Evolutionary conservation across 2,329 filamentous ascomycete genomes (phyloP).

Genomic region (Emmonsiellopsis sp.): DNA sequence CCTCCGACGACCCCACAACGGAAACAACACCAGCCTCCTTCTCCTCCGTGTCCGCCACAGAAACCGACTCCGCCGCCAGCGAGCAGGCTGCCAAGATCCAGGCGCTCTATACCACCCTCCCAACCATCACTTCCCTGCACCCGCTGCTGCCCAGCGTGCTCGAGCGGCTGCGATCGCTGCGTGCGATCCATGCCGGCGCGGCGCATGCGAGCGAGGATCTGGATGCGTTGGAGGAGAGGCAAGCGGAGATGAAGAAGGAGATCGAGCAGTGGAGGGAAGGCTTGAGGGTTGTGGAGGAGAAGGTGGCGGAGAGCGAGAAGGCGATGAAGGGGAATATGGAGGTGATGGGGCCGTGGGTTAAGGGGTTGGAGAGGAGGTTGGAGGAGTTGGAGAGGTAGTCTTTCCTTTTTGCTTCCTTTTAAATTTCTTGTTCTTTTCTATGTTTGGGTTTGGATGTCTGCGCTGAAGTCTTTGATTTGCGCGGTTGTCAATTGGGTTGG

Average conservation of each 20-base stretch:
- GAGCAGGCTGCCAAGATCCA: slow-evolving; percentile 84
- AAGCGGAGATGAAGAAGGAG: slow-evolving; percentile 73
- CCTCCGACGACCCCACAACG: slow-evolving; percentile 28
- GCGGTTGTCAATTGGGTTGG: too few species aligned
- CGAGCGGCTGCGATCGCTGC: slow-evolving; percentile 73
- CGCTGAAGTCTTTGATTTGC: too few species aligned
- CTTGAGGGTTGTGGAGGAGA: slow-evolving; percentile 66
- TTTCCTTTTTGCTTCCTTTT: neutral
- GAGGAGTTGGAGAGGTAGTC: slow-evolving; percentile 42
- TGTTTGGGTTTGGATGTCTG: neutral
- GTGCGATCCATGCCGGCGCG: slow-evolving; percentile 78
- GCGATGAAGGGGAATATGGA: slow-evolving; percentile 71
- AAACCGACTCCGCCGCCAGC: slow-evolving; percentile 38
- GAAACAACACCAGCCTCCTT: slow-evolving; percentile 20
- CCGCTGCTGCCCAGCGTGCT: slow-evolving; percentile 78
- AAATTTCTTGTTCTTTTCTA: neutral
- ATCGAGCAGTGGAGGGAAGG: slow-evolving; percentile 80
- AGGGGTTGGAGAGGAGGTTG: slow-evolving; percentile 72
- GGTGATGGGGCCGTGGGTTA: slow-evolving; percentile 82
- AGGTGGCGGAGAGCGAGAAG: slow-evolving; percentile 60
- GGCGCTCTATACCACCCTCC: slow-evolving; percentile 77
- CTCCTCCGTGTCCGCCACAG: slow-evolving; percentile 34
- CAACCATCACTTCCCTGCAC: slow-evolving; percentile 77
- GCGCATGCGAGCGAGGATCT: slow-evolving; percentile 71
- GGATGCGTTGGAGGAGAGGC: slow-evolving; percentile 66